Base-by-base conservation (phyloP, 1,284 basidiomycete species). In the Tranzscheliella williamsii region DNA sequence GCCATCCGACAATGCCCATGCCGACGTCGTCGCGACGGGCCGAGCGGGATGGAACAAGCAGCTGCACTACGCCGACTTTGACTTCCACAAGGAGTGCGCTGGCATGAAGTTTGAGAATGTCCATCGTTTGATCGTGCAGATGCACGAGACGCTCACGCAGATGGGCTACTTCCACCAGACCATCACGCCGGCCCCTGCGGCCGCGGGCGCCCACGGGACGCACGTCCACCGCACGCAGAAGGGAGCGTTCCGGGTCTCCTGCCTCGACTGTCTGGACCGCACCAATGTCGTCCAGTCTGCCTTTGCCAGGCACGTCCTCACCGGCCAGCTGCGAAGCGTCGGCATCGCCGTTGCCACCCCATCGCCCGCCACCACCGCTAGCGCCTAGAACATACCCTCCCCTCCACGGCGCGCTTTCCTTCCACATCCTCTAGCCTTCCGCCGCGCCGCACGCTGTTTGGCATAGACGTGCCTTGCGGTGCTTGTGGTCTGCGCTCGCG, bases 231-330 rank as follows among this genome's bases (percentile, higher is more conserved):
- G 35, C 31, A 34, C 21, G 23, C 95, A 99, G 75, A 85, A 85
- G 40, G 95, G 95, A 3, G 85, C 91, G 4, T 96, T 98, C 78
- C 83, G 95, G 42, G 89, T 87, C 9, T 98, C 98, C 73, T 99
- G 94, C 77, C 81, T 98, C 40, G 94, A 97, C 75, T 96, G 92
- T 77, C 81, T 97, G 51, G 94, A 97, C 75, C 86, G 95, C 27
- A 99, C 95, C 7, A 99, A 99, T 76, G 95, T 95, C 63, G 87
- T 96, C 0, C 89, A 97, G 79, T 94, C 90, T 18, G 92, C 93
- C 0, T 88, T 96, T 69, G 89, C 90, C 6, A 84, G 91, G 49
- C 84, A 88, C 75, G 84, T 92, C 21, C 80, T 97, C 48, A 84
- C 85, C 39, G 84, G 83, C 46, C 91, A 96, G 52, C 41, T 73